Evolutionary conservation across 192 early-diverging fungal genomes (phyloP).

Genomic region (Phlyctochytrium planicorne): DNA sequence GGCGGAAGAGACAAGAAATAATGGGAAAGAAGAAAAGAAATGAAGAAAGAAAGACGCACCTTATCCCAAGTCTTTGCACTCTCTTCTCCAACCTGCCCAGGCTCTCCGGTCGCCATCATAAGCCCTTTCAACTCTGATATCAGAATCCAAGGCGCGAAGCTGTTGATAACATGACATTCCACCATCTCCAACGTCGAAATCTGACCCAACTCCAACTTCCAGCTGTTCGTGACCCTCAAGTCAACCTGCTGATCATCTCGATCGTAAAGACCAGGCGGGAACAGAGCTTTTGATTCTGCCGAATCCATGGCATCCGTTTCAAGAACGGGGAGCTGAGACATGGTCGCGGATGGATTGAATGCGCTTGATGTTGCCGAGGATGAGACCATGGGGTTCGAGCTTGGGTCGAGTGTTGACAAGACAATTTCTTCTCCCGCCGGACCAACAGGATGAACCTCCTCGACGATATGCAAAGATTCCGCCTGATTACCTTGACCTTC

Average conservation of each 20-base stretch:
- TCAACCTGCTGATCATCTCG: slow-evolving; percentile 59
- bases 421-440: neutral
- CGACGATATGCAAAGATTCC: neutral
- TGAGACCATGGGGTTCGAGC: neutral
- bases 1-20: neutral
- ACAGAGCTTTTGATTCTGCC: slow-evolving; percentile 13
- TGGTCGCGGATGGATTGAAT: slow-evolving; percentile 16
- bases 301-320: slow-evolving; percentile 17
- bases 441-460: neutral
- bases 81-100: slow-evolving; percentile 21
- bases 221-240: slow-evolving; percentile 46
- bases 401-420: neutral
- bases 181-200: slow-evolving; percentile 56
- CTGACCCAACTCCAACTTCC: slow-evolving; percentile 50
- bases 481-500: neutral
- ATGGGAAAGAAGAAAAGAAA: slow-evolving; percentile 14
- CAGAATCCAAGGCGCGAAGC: slow-evolving; percentile 57
- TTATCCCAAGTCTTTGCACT: slow-evolving; percentile 31
- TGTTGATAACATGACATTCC: slow-evolving; percentile 61
- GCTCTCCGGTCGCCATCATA: slow-evolving; percentile 33
- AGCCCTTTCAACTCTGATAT: slow-evolving; percentile 50
- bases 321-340: slow-evolving; percentile 48
- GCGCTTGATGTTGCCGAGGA: slow-evolving; percentile 9
- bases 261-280: slow-evolving; percentile 49
- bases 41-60: slow-evolving; percentile 14